These are phyloP conservation scores for Ceratopteris richardii DNA, from an alignment of 75 land plant genomes.

Conservation along the genomic window DNA sequence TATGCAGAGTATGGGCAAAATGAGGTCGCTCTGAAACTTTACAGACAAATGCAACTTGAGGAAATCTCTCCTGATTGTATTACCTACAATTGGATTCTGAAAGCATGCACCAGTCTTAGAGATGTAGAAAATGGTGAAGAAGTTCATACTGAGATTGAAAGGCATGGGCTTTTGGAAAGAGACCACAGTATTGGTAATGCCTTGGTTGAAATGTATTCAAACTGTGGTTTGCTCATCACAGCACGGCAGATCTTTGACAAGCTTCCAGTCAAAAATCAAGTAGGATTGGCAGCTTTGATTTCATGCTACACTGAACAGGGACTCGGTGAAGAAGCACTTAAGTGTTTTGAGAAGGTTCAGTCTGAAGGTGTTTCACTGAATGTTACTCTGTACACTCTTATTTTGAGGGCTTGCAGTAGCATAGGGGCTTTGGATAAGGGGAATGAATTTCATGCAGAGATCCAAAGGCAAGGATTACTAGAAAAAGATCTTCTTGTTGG, in stretches of 20 bases:
- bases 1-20: constrained; percentile 26
- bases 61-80: constrained; percentile 18
- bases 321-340: constrained; percentile 28
- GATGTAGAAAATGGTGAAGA: constrained; percentile 11
- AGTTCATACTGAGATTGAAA: not conserved
- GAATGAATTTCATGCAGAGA: constrained; percentile 9
- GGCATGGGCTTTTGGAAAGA: not conserved
- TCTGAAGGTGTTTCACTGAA: not conserved
- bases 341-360: constrained; percentile 43
- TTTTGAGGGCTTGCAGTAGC: constrained; percentile 12
- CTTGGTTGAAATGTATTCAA: constrained; percentile 4
- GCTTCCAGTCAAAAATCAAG: not conserved
- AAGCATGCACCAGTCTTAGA: constrained; percentile 28
- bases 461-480: constrained; percentile 6
- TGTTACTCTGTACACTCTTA: not conserved
- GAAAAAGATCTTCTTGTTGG: constrained; percentile 6
- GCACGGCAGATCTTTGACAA: not conserved
- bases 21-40: not conserved
- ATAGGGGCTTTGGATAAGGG: constrained; percentile 12
- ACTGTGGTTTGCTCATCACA: not conserved
- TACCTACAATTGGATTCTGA: constrained; percentile 20
- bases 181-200: not conserved
- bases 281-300: constrained; percentile 49
- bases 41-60: constrained; percentile 9
- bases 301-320: constrained; percentile 60